Conservation (phyloP, 805 yeast species). For the Saccharomycopsis sp. region DNA sequence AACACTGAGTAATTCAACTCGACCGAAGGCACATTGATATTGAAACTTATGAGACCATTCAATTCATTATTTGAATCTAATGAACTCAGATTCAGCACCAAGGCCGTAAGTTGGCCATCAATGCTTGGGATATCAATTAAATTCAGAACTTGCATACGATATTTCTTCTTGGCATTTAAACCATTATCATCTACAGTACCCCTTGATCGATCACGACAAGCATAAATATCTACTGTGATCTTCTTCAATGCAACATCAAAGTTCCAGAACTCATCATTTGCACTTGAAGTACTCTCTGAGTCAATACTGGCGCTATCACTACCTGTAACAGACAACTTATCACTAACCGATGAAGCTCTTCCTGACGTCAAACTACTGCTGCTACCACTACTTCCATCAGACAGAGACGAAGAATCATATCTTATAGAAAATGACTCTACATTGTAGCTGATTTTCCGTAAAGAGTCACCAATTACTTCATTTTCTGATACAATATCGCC, state of each 20-base stretch:
- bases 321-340: not conserved
- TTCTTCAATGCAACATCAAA: not conserved
- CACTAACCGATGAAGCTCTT: not conserved
- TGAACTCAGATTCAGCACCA: not conserved
- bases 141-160: not conserved
- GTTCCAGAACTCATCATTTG: not conserved
- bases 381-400: not conserved
- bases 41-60: slow-evolving; percentile 16
- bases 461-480: slow-evolving; percentile 26
- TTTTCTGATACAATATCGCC: slow-evolving; percentile 29
- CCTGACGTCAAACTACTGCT: not conserved
- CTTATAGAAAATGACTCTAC: not conserved
- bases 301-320: not conserved
- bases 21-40: slow-evolving; percentile 25
- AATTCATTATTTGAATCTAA: not conserved
- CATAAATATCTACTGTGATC: not conserved
- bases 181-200: slow-evolving; percentile 10
- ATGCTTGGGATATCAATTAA: not conserved
- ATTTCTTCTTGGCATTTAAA: slow-evolving; percentile 22
- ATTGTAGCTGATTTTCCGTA: slow-evolving; percentile 13
- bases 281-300: not conserved
- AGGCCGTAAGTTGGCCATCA: not conserved
- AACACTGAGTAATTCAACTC: slow-evolving; percentile 35
- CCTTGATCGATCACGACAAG: not conserved
- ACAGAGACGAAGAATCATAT: not conserved